Evolutionary conservation across 2,329 filamentous ascomycete genomes (phyloP), one percentile per base, ranked within the genome.

Genomic region (Claviceps cyperi): DNA sequence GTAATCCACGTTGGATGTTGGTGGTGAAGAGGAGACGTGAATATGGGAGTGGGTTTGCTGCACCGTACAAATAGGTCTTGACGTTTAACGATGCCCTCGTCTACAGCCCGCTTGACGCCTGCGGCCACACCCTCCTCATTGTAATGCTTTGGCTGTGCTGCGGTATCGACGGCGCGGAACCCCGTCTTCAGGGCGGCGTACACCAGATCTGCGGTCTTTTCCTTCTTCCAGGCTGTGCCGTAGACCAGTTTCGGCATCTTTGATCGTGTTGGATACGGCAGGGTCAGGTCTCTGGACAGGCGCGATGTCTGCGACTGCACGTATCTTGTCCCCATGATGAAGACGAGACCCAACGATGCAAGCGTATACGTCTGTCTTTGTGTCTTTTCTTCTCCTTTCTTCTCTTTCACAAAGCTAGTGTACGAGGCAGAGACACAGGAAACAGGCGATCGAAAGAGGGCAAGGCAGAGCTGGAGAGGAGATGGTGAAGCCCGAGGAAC

Each of bases 161-260:
- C 86, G 0, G 86, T 91, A 60, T 92, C 86, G 52, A 92, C 68
- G 45, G 72, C 84, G 35, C 80, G 74, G 58, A 91, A 92, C 5
- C 86, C 86, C 43, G 76, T 69, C 43, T 71, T 71, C 36, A 92
- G 61, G 2, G 87, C 86, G 54, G 74, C 65, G 57, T 82, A 77
- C 21, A 92, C 86, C 2, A 91, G 71, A 50, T 76, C 69, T 19
- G 75, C 73, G 0, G 84, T 88, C 17, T 67, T 67, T 1, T 83
- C 78, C 59, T 83, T 82, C 64, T 92, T 92, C 86, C 86, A 91
- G n/a, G 86, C 86, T 2, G 86, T 91, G 48, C 86, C 86, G 63
- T 92, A 92, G 54, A 92, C 59, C 32, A 81, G 68, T 53, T 69
- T 72, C 5, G 76, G 76, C 56, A 78, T 72, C 15, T 58, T 61